Percentiles rank a stretch among this genome's conserved stretches.
These are phyloP conservation scores for Vigna mungo DNA, from an alignment of 306 rosid species.

Conservation along the genomic window DNA sequence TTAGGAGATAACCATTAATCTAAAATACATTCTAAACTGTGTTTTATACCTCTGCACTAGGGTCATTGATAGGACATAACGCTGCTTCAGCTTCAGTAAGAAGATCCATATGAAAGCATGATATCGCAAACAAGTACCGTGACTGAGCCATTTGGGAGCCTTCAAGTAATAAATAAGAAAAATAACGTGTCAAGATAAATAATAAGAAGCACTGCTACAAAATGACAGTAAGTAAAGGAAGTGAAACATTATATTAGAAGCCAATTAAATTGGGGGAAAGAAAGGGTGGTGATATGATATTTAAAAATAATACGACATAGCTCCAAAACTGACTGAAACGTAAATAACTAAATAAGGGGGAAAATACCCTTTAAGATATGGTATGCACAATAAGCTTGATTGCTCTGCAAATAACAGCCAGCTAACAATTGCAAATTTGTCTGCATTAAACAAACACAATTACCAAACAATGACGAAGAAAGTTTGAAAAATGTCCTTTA, in stretches of 20 bases:
- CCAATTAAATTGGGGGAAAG: slow-evolving; percentile 17
- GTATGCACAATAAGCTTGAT: slow-evolving; percentile 85
- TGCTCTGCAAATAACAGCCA: slow-evolving; percentile 80
- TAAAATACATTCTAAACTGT: slow-evolving; percentile 26
- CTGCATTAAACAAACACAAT: slow-evolving; percentile 57
- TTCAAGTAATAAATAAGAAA: slow-evolving; percentile 55
- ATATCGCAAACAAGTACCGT: slow-evolving; percentile 96
- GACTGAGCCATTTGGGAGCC: slow-evolving; percentile 94
- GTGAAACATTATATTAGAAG: neutral
- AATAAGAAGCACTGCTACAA: slow-evolving; percentile 36
- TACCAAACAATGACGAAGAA: slow-evolving; percentile 11
- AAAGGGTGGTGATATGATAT: neutral
- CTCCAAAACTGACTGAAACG: slow-evolving; percentile 8
- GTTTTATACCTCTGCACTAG: slow-evolving; percentile 76
- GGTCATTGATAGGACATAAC: slow-evolving; percentile 80
- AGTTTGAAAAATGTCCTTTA: slow-evolving; percentile 25
- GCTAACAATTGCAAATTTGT: slow-evolving; percentile 85
- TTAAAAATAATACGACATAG: slow-evolving; percentile 9
- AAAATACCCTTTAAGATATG: slow-evolving; percentile 89
- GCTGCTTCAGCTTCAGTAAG: slow-evolving; percentile 91
- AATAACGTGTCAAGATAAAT: slow-evolving; percentile 5
- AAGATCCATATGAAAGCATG: slow-evolving; percentile 96
- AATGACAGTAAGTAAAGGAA: slow-evolving; percentile 18
- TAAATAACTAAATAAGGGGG: slow-evolving; percentile 23
- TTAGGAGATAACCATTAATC: slow-evolving; percentile 4